Evolutionary conservation across 148 eudicot species (phyloP), one percentile per base, ranked within the genome.

Genomic region (Nepenthes mirabilis): DNA sequence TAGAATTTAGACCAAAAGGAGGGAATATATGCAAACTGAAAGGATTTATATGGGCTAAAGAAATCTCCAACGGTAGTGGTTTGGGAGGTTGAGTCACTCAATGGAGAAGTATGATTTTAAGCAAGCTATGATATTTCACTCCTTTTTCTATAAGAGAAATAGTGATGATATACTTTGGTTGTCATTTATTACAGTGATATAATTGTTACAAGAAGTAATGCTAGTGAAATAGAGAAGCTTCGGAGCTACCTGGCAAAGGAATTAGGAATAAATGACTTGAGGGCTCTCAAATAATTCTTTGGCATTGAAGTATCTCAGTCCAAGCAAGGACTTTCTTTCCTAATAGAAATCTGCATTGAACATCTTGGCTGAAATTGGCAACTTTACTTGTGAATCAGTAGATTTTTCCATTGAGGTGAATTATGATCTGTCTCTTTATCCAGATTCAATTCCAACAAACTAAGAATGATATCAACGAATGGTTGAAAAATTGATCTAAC

Each of bases 181-280:
- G 11, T 34, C 14, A 4, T 55, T 3, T 23, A 55, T 55, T 32
- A 1, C 2, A 33, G 14, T 55, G 58, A 55, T 9, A 36, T 57
- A 36, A 14, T 35, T 2, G 60, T 57, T 7, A 57, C 43, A 34
- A 7, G 60, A 9, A 36, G 13, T 57, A 0, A 57, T 14, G 3
- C n/a, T 4, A 11, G 13, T 9, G 60, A 36, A 36, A 57, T 57
- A 9, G 6, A 9, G 13, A 12, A 9, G 9, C 35, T 57, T 6
- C 9, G 35, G n/a, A 13, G 2, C 6, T 2, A 11, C 35, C 8
- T 37, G n/a, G 8, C 6, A 2, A 2, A 13, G 3, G 60, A 57
- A 14, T 57, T 57, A 5, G 45, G 35, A 32, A 57, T 57, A 3
- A 57, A 57, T 9, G 60, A 57, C 23, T 43, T n/a, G 60, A 5